These are phyloP conservation scores for Boletus pseudopeckii DNA, from an alignment of 768 basidiomycete genomes.

Conservation along the genomic window DNA sequence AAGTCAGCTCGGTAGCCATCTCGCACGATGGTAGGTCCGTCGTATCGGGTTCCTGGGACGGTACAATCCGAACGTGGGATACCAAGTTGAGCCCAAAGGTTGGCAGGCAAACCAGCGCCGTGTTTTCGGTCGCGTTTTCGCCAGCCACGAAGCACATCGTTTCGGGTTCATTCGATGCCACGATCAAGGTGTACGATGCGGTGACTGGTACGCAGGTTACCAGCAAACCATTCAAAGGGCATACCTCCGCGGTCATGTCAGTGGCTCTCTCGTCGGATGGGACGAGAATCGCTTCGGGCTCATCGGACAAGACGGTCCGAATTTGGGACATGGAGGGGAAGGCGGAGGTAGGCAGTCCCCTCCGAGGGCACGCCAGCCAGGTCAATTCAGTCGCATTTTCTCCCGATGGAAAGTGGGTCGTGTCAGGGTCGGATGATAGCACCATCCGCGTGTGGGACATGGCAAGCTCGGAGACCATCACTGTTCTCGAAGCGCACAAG, in stretches of 20 bases:
- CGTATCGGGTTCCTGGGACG: not conserved
- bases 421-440: not conserved
- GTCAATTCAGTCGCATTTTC: not conserved
- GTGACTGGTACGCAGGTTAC: not conserved
- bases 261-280: constrained; percentile 5
- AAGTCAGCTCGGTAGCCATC: not conserved
- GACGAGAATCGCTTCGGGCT: not conserved
- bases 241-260: not conserved
- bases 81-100: not conserved
- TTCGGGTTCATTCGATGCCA: not conserved
- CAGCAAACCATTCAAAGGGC: not conserved
- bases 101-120: not conserved
- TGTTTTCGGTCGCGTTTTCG: not conserved
- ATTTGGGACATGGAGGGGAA: not conserved
- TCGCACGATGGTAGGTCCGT: not conserved
- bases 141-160: not conserved
- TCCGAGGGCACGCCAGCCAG: not conserved
- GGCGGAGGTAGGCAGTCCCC: not conserved
- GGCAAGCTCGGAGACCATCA: not conserved
- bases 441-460: not conserved
- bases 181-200: not conserved
- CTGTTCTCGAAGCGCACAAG: not conserved
- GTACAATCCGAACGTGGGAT: not conserved
- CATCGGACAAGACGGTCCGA: not conserved
- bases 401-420: not conserved